Evolutionary conservation across 129 eudicot species (phyloP).

Genomic region (Cynara cardunculus): DNA sequence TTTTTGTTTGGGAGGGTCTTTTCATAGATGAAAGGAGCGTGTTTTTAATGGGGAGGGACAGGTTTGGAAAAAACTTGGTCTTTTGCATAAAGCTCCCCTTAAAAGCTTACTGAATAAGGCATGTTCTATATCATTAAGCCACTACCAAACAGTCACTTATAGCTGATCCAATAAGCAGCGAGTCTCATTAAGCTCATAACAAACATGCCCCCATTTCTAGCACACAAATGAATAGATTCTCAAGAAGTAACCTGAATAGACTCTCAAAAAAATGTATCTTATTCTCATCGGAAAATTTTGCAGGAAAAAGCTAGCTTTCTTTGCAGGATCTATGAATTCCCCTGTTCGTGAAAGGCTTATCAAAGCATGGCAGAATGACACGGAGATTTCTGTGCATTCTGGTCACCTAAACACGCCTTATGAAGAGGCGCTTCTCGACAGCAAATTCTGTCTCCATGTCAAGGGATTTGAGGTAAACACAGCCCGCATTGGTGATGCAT

Average conservation of each 20-base stretch:
- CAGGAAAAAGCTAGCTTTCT: slow-evolving; percentile 78
- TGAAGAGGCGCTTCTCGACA: slow-evolving; percentile 50
- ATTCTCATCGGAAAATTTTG: background rate
- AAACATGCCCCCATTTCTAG: background rate
- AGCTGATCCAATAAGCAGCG: no score
- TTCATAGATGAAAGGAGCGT: no score
- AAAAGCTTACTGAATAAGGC: no score
- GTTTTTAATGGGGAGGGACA: no score
- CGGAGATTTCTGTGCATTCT: slow-evolving; percentile 46
- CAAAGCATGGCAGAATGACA: slow-evolving; percentile 57
- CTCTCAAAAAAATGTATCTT: background rate
- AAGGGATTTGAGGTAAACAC: slow-evolving; percentile 94
- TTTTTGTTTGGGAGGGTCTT: no score
- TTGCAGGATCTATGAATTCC: slow-evolving; percentile 82
- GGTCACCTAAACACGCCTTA: slow-evolving; percentile 63
- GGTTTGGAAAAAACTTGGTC: no score
- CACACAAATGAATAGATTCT: background rate
- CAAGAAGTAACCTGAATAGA: background rate
- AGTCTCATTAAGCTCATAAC: no score
- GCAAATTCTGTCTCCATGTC: slow-evolving; percentile 83
- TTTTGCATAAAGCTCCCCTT: no score
- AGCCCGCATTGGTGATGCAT: slow-evolving; percentile 82
- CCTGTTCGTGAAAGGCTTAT: slow-evolving; percentile 72
- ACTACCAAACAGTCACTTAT: no score
- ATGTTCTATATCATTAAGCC: no score